Conservation (phyloP, 352 stramenopile genomes). For the Globisporangium yorkense region DNA sequence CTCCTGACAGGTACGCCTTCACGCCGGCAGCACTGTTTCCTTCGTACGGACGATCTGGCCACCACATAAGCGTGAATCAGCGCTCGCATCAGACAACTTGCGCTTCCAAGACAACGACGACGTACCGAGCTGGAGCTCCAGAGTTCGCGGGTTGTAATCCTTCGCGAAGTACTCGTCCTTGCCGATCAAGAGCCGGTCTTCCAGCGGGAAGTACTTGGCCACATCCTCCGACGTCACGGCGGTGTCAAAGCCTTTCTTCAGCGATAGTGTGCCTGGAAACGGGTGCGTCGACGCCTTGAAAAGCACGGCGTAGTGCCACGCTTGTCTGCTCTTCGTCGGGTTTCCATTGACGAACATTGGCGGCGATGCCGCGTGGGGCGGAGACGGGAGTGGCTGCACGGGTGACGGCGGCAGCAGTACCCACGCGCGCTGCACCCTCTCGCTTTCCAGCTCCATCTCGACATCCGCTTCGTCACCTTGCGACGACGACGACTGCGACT, state of each 20-base stretch:
- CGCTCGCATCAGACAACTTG: not conserved
- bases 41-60: conserved; percentile 60
- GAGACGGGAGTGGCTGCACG: not conserved
- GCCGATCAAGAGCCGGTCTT: conserved; percentile 55
- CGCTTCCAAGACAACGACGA: not conserved
- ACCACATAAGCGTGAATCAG: not conserved
- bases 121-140: conserved; percentile 41
- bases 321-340: conserved; percentile 26
- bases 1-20: conserved; percentile 44
- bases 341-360: conserved; percentile 24
- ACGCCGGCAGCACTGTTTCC: conserved; percentile 27
- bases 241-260: conserved; percentile 31
- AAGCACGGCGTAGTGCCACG: conserved; percentile 76
- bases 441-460: conserved; percentile 1
- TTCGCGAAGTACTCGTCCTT: conserved; percentile 43
- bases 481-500: not conserved
- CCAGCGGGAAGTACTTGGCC: conserved; percentile 49
- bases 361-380: not conserved
- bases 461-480: not conserved
- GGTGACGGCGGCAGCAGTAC: conserved; percentile 5
- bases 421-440: not conserved
- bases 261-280: conserved; percentile 41
- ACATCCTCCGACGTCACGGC: conserved; percentile 41
- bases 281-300: conserved; percentile 46
- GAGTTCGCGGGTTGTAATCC: conserved; percentile 32